Conservation (phyloP, 352 stramenopile genomes). For the Aphanomyces astaci region DNA sequence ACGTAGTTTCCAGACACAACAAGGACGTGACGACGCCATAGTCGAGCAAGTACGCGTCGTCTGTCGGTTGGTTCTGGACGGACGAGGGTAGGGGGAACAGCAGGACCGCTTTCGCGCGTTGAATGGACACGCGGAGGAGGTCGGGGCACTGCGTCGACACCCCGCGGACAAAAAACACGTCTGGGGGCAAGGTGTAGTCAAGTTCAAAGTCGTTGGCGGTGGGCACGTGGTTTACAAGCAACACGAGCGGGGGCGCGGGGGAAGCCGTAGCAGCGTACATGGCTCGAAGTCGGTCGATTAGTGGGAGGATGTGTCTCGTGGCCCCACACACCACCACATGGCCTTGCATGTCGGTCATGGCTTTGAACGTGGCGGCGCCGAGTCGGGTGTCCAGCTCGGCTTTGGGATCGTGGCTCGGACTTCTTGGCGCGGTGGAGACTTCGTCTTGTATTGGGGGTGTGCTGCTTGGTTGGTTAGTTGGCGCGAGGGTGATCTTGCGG, state of each 20-base stretch:
- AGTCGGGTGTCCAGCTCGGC: neutral
- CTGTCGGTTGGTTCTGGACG: slow-evolving; percentile 32
- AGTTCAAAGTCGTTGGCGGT: slow-evolving; percentile 16
- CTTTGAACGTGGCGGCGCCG: neutral
- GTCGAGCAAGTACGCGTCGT: slow-evolving; percentile 43
- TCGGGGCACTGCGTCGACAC: slow-evolving; percentile 46
- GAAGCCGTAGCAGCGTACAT: slow-evolving; percentile 1
- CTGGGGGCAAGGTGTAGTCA: slow-evolving; percentile 28
- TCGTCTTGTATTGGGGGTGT: neutral
- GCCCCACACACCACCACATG: slow-evolving; percentile 29
- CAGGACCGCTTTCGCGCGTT: slow-evolving; percentile 36
- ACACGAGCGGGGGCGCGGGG: slow-evolving; percentile 20
- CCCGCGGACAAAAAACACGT: slow-evolving; percentile 42
- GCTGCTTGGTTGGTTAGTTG: neutral
- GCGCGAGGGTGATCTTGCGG: neutral
- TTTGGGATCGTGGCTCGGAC: no score
- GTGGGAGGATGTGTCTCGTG: slow-evolving; percentile 7
- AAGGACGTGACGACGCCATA: slow-evolving; percentile 66
- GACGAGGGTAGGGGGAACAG: slow-evolving; percentile 45
- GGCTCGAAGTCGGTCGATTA: neutral
- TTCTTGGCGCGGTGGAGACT: no score
- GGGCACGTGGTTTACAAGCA: slow-evolving; percentile 26
- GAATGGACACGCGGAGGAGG: slow-evolving; percentile 39
- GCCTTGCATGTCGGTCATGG: neutral
- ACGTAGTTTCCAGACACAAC: slow-evolving; percentile 23